phyloP scores from a whole-genome alignment of 768 basidiomycete genomes.

The Naganishia antarctica region DNA sequence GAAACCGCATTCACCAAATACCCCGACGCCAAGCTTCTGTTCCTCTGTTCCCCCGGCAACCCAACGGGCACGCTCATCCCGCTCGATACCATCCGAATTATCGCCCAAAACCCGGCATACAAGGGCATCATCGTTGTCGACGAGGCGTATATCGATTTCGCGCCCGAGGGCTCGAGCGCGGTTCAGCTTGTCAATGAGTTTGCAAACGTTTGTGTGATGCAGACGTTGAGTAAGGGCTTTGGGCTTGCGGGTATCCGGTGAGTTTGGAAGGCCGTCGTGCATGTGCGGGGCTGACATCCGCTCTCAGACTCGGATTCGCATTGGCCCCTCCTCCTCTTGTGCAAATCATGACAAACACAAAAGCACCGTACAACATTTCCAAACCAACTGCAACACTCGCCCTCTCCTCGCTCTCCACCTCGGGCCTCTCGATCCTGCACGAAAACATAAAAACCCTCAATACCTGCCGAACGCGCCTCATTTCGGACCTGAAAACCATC shows the following conservation, averaged over 20 bases:
- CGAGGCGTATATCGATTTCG: slow-evolving; percentile 97
- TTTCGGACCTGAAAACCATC: slow-evolving; percentile 55
- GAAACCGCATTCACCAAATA: slow-evolving; percentile 65
- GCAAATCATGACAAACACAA: slow-evolving; percentile 86
- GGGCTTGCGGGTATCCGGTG: slow-evolving; percentile 92
- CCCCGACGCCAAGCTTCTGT: slow-evolving; percentile 78
- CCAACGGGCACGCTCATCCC: slow-evolving; percentile 86
- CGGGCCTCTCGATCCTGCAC: slow-evolving; percentile 63
- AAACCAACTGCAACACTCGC: slow-evolving; percentile 81
- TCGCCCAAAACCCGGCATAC: slow-evolving; percentile 75
- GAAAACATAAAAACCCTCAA: slow-evolving; percentile 60
- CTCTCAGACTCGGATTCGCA: slow-evolving; percentile 73
- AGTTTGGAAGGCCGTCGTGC: slow-evolving; percentile 34
- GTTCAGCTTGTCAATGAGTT: slow-evolving; percentile 70
- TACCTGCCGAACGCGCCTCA: slow-evolving; percentile 58
- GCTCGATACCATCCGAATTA: slow-evolving; percentile 60
- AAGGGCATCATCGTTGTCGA: slow-evolving; percentile 90
- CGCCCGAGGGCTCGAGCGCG: slow-evolving; percentile 60
- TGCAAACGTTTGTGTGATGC: slow-evolving; percentile 86
- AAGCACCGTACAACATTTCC: slow-evolving; percentile 96
- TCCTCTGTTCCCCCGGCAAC: slow-evolving; percentile 95
- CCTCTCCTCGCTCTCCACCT: slow-evolving; percentile 65
- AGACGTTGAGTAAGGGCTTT: slow-evolving; percentile 93
- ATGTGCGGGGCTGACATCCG: neutral
- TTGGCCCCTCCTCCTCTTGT: slow-evolving; percentile 84